Conservation (phyloP, 805 yeast genomes). For the Yarrowia sp. region DNA sequence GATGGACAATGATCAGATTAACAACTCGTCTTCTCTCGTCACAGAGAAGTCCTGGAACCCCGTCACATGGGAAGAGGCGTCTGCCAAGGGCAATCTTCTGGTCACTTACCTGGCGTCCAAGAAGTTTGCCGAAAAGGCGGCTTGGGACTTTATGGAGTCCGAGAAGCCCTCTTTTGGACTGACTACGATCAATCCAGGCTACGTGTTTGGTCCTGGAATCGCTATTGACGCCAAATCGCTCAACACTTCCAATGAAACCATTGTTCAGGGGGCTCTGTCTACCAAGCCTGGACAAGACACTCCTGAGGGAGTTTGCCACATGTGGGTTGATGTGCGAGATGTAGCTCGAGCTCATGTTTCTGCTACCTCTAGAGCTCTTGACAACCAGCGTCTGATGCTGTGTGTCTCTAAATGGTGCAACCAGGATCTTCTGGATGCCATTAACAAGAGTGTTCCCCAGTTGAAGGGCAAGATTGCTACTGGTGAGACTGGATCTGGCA, state of each 20-base stretch:
- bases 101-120: constrained; percentile 54
- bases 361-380: constrained; percentile 51
- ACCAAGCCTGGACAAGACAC: neutral
- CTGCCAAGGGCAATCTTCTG: neutral
- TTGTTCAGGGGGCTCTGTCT: neutral
- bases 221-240: constrained; percentile 41
- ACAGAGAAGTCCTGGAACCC: constrained; percentile 53
- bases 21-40: constrained; percentile 42
- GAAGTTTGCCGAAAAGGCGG: constrained; percentile 62
- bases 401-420: constrained; percentile 41
- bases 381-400: constrained; percentile 45
- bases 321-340: constrained; percentile 63
- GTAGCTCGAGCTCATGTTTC: constrained; percentile 63
- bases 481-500: neutral
- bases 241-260: constrained; percentile 49
- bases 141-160: constrained; percentile 58
- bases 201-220: constrained; percentile 49
- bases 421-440: constrained; percentile 41
- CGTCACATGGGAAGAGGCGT: constrained; percentile 47
- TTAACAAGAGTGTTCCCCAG: constrained; percentile 31
- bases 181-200: constrained; percentile 48
- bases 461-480: constrained; percentile 16
- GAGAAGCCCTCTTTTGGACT: constrained; percentile 46
- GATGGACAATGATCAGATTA: constrained; percentile 40
- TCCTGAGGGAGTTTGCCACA: constrained; percentile 40